These are phyloP conservation scores for Nemania bipapillata DNA, from an alignment of 2,329 filamentous ascomycete species.

Conservation along the genomic window DNA sequence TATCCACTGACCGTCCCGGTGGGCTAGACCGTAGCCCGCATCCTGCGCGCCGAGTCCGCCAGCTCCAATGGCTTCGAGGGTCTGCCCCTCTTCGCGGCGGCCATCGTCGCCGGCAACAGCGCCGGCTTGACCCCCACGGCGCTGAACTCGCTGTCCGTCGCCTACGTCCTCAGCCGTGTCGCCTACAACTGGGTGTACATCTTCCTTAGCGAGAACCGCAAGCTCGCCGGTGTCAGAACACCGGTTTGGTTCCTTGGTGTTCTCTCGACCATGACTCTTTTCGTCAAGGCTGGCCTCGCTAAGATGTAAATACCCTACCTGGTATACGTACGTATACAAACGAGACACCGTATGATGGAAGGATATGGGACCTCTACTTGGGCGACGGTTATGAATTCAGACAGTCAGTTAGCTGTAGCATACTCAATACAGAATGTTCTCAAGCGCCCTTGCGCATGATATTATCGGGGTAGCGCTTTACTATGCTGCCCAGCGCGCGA, in stretches of 20 bases:
- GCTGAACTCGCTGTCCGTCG: slow-evolving; percentile 43
- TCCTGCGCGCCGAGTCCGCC: slow-evolving; percentile 47
- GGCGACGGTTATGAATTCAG: background rate
- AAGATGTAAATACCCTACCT: slow-evolving; percentile 26
- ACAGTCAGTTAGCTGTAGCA: slow-evolving; percentile 2
- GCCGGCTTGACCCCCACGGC: slow-evolving; percentile 38
- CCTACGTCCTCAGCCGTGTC: slow-evolving; percentile 44
- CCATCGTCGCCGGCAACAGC: slow-evolving; percentile 47
- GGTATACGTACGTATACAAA: background rate
- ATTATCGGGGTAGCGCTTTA: too few relatives aligned
- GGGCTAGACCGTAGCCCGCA: slow-evolving; percentile 39
- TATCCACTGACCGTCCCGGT: slow-evolving; percentile 36
- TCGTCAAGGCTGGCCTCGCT: slow-evolving; percentile 44
- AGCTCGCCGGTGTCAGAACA: slow-evolving; percentile 39
- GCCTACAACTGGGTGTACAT: slow-evolving; percentile 48
- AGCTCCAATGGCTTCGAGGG: slow-evolving; percentile 48
- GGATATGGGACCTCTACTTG: background rate
- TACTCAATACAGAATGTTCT: slow-evolving; percentile 3
- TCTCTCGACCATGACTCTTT: slow-evolving; percentile 39
- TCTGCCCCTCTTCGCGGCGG: slow-evolving; percentile 49
- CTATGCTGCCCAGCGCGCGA: too few relatives aligned
- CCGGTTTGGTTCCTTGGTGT: slow-evolving; percentile 43
- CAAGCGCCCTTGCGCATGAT: background rate
- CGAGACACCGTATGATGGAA: slow-evolving; percentile 8
- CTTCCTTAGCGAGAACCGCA: slow-evolving; percentile 45